Base-by-base conservation (phyloP, 768 basidiomycete genomes). In the Suillus subalutaceus region DNA sequence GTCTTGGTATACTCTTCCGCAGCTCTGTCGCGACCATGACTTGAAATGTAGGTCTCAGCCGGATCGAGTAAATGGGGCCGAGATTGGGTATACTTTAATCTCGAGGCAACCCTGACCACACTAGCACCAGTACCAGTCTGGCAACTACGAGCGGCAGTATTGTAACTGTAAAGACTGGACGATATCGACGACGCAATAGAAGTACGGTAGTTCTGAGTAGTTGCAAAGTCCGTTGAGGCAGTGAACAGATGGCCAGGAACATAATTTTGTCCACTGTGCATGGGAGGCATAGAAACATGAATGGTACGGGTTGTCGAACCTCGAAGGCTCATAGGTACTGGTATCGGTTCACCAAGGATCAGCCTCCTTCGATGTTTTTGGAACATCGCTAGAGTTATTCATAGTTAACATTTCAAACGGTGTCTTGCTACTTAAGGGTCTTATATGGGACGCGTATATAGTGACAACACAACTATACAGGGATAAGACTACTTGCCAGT, bases 361-460 rank as follows among this genome's bases (percentile, higher is more conserved):
- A 44, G 4, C 23, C 40, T 56, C 18, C 23, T 23, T 55, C 62
- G 35, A 37, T 18, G 60, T 48, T 52, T 67, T 44, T 63, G 60
- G 63, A 69, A 69, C 43, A 64, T 60, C 5, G 53, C 66, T 69
- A 58, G 5, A 20, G n/a, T 50, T 16, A 16, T 4, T 40, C 30
- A 52, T 38, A 32, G 38, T 37, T 16, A 41, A 20, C 4, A 55
- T 43, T 43, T 37, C 5, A 58, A 37, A 48, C n/a, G n/a, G n/a
- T n/a, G n/a, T n/a, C n/a, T n/a, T n/a, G n/a, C n/a, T n/a, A n/a
- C n/a, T n/a, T n/a, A n/a, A n/a, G n/a, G n/a, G n/a, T n/a, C n/a
- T n/a, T n/a, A n/a, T n/a, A n/a, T n/a, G n/a, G n/a, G n/a, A n/a
- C n/a, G n/a, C n/a, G n/a, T n/a, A n/a, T n/a, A n/a, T n/a, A n/a